phyloP scores from a whole-genome alignment of 2,329 filamentous ascomycete species.

The Xylaria sp. region DNA sequence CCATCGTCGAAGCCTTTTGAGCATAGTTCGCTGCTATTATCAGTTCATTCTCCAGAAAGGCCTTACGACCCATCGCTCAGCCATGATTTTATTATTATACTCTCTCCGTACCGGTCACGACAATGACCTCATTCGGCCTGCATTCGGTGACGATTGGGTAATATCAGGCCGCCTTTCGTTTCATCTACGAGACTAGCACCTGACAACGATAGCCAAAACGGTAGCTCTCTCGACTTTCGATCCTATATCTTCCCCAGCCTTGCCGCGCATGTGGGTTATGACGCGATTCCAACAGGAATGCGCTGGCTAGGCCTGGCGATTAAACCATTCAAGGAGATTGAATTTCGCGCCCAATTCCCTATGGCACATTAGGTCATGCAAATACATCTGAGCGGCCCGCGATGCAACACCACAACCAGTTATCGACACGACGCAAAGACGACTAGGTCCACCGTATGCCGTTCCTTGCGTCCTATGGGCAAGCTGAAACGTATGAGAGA shows the following conservation, averaged over 20 bases:
- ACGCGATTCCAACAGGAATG: constrained; percentile 11
- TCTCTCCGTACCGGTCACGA: not conserved
- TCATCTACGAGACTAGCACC: constrained; percentile 11
- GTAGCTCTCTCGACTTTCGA: constrained; percentile 1
- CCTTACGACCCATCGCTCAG: constrained; percentile 1
- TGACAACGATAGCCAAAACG: constrained; percentile 9
- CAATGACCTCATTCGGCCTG: constrained; percentile 13
- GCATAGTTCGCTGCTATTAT: constrained; percentile 8
- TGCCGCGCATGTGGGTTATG: constrained; percentile 19
- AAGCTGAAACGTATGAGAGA: not conserved
- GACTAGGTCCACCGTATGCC: not conserved
- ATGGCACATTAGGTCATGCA: constrained; percentile 2
- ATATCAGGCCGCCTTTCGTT: constrained; percentile 11
- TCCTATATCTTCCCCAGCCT: constrained; percentile 19
- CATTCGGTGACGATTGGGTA: not conserved
- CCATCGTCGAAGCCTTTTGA: constrained; percentile 8
- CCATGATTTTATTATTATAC: not conserved
- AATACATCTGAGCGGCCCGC: constrained; percentile 15
- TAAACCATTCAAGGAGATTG: constrained; percentile 1
- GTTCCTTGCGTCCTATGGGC: not conserved
- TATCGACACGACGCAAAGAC: constrained; percentile 1
- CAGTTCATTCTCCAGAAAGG: not conserved
- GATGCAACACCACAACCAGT: constrained; percentile 11
- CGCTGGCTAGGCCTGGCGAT: constrained; percentile 6
- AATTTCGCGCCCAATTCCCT: constrained; percentile 7